phyloP scores from a whole-genome alignment of 495 filamentous ascomycete species.

The Oidiodendron maius region DNA sequence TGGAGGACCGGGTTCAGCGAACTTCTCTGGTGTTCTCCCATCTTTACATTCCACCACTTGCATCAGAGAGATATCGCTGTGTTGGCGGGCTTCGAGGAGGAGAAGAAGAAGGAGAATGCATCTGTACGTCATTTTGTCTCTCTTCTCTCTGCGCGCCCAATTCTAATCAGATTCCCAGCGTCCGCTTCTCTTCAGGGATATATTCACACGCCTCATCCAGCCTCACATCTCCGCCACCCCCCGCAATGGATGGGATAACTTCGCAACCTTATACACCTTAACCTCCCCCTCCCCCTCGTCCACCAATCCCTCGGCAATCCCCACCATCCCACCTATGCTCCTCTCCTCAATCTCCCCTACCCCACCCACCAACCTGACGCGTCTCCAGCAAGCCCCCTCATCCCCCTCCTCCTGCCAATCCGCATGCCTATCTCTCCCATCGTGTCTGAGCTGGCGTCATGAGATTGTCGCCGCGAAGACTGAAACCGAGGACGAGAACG shows the following conservation, averaged over 20 bases:
- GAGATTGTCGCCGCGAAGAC: neutral
- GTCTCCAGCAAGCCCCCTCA: neutral
- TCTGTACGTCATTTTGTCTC: no score
- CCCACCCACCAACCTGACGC: neutral
- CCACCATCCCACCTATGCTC: neutral
- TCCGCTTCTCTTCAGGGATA: neutral
- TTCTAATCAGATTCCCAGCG: neutral
- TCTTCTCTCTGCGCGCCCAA: no score
- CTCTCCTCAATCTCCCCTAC: neutral
- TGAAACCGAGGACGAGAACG: neutral
- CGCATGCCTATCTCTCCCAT: neutral
- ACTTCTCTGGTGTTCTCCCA: conserved; percentile 24
- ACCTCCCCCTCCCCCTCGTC: neutral
- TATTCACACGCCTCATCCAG: neutral
- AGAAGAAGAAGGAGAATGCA: conserved; percentile 9
- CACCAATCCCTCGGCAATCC: neutral
- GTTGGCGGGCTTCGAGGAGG: conserved; percentile 46
- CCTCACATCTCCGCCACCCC: neutral
- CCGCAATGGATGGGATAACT: neutral
- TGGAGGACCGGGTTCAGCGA: conserved; percentile 53
- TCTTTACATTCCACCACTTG: conserved; percentile 53
- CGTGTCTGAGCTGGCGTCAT: neutral
- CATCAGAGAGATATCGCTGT: conserved; percentile 43
- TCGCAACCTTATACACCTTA: neutral
- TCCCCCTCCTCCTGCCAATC: neutral